Evolutionary conservation across 306 rosid genomes (phyloP).

Genomic region (Cicer bijugum): DNA sequence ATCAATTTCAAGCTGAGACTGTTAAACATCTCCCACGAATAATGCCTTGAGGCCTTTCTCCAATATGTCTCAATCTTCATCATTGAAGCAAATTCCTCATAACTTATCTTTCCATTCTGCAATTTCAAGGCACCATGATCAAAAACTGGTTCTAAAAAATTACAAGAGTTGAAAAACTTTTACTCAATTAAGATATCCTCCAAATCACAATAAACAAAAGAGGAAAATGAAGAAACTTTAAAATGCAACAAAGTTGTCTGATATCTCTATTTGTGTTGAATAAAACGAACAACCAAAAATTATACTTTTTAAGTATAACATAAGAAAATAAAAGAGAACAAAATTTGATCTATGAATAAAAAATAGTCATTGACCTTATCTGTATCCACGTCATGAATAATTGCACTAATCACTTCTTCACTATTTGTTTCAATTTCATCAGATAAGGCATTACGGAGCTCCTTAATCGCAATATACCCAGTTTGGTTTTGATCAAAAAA

Average conservation of each 20-base stretch:
- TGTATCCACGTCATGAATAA: constrained; percentile 88
- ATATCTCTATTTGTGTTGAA: constrained; percentile 6
- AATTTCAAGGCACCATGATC: constrained; percentile 38
- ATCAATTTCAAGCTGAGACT: constrained; percentile 72
- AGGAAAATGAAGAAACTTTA: constrained; percentile 1
- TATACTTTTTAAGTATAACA: constrained; percentile 4
- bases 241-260: constrained; percentile 12
- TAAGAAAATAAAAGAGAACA: background rate
- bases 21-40: constrained; percentile 88
- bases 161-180: background rate
- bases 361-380: constrained; percentile 72
- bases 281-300: background rate
- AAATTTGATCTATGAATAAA: constrained; percentile 6
- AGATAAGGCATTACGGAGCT: constrained; percentile 63
- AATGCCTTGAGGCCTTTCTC: constrained; percentile 98
- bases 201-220: background rate
- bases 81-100: constrained; percentile 83
- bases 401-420: constrained; percentile 82
- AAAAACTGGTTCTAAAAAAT: constrained; percentile 29
- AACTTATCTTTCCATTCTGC: constrained; percentile 94
- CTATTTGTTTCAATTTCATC: constrained; percentile 62
- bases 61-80: constrained; percentile 99
- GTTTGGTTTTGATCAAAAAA: constrained; percentile 78
- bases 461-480: constrained; percentile 84
- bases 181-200: background rate